Percentiles rank a stretch among this genome's conserved stretches.
Evolutionary conservation across 2,329 filamentous ascomycete genomes (phyloP).

Genomic region (Penicillium janthinellum): DNA sequence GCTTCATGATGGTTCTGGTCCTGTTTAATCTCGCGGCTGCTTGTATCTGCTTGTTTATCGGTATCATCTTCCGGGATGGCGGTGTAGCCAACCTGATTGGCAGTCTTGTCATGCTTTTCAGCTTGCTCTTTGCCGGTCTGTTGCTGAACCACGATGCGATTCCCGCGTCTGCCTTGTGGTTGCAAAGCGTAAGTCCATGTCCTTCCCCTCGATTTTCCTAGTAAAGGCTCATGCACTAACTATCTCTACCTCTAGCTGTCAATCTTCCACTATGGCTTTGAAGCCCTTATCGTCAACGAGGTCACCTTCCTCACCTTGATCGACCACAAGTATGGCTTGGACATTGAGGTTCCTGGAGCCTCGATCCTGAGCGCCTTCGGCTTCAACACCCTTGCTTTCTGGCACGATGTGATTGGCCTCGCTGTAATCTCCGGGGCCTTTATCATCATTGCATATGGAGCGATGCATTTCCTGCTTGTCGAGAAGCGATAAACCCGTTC

Average conservation of each 20-base stretch:
- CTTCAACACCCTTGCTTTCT: slow-evolving; percentile 84
- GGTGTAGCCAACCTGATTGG: slow-evolving; percentile 92
- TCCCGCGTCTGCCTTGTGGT: slow-evolving; percentile 79
- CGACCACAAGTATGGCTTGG: slow-evolving; percentile 92
- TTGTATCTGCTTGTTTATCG: slow-evolving; percentile 92
- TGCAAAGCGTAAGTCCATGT: slow-evolving; percentile 68
- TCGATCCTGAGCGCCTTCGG: slow-evolving; percentile 94
- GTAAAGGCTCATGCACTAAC: slow-evolving; percentile 29
- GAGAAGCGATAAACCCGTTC: slow-evolving; percentile 69
- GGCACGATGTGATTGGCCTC: slow-evolving; percentile 79
- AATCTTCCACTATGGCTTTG: slow-evolving; percentile 98
- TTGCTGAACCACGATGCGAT: slow-evolving; percentile 94
- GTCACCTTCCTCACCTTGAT: slow-evolving; percentile 85
- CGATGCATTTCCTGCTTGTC: slow-evolving; percentile 91
- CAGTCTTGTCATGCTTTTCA: slow-evolving; percentile 96
- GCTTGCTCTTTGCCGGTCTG: slow-evolving; percentile 88
- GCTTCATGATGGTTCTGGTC: slow-evolving; percentile 87
- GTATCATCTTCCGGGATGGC: slow-evolving; percentile 88
- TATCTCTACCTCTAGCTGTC: slow-evolving; percentile 60
- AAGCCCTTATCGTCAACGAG: slow-evolving; percentile 95
- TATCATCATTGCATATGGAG: slow-evolving; percentile 81
- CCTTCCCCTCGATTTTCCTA: background rate
- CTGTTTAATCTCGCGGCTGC: slow-evolving; percentile 95
- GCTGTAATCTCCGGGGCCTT: slow-evolving; percentile 81
- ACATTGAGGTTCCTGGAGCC: slow-evolving; percentile 93